Base-by-base conservation (phyloP, 2,329 filamentous ascomycete species). In the Fusarium incarnatum region DNA sequence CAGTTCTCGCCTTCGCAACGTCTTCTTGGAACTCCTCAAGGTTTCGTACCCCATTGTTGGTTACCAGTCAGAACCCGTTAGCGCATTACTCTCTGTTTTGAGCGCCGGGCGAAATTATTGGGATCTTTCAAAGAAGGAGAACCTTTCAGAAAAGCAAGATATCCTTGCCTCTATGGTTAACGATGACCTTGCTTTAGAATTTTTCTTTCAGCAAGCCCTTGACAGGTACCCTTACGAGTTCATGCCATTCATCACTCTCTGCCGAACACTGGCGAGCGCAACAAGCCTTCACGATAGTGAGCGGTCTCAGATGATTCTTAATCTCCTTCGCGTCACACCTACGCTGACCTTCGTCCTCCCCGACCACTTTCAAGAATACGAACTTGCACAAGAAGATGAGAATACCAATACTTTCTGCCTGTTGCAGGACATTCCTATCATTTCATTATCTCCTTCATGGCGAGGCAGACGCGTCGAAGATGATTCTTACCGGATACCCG, bases 161-260 rank as follows among this genome's bases (percentile, higher is more conserved):
- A 73, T 79, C 23, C 69, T 78, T 13, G 73, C 77, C 16, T 75
- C 73, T 15, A 79, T 81, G 76, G 50, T 81, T 10, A 76, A 79
- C 11, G 79, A 81, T 50, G 77, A 81, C 12, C 72, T 76, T 44
- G 76, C 94, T 20, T 84, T 91, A 75, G 84, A 84, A 23, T 83
- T 81, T 53, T 88, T 86, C 67, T 88, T 97, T 32, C 83, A 87
- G 52, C 87, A 92, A 76, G 89, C 94, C 9, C 86, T 91, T 45
- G 87, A 88, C 64, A 90, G 95, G 58, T 98, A 94, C 76, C 95
- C 95, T 0, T 95, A 93, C 78, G 95, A 98, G 80, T 90, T 93
- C 48, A 80, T 90, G 5, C 94, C 94, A 1, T 93, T 97, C 73
- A 81, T 97, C 64, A 88, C 87, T 56, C 82, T 97, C 41, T 91